Conservation (phyloP, 164 flowering plant species). For the Protea cynaroides region DNA sequence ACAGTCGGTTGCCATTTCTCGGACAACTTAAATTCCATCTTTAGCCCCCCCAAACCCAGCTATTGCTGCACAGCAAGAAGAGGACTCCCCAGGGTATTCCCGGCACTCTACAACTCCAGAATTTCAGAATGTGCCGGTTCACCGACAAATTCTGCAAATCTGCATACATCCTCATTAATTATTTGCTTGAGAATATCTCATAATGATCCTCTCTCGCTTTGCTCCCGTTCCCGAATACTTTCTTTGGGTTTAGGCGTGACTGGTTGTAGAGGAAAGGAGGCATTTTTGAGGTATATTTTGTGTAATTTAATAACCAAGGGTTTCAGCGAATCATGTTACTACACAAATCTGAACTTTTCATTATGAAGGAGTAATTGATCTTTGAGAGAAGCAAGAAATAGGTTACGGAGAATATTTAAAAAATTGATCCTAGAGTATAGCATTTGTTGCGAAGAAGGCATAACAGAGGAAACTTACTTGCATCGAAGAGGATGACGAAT, state of each 20-base stretch:
- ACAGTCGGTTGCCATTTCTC: conserved; percentile 19
- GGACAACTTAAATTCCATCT: not conserved
- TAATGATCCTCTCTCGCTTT: too few species aligned
- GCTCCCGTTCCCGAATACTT: not conserved
- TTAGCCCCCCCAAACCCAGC: conserved; percentile 4
- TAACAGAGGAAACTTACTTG: conserved; percentile 50
- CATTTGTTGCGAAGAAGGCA: too few species aligned
- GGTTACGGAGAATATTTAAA: too few species aligned
- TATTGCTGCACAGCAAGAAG: conserved; percentile 10
- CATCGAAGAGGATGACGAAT: conserved; percentile 85
- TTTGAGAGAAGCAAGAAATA: not conserved
- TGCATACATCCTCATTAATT: not conserved
- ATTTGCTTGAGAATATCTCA: not conserved
- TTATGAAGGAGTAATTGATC: not conserved
- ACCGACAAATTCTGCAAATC: conserved; percentile 11
- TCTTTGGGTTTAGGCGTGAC: conserved; percentile 5
- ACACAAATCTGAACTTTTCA: conserved; percentile 11
- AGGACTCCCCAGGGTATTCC: conserved; percentile 23
- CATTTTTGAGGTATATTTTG: not conserved
- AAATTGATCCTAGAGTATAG: too few species aligned
- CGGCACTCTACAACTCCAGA: conserved; percentile 29
- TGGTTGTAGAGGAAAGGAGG: not conserved
- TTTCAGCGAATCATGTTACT: conserved; percentile 12
- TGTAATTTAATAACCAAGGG: conserved; percentile 4
- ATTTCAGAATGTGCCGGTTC: conserved; percentile 21